Evolutionary conservation across 2,329 filamentous ascomycete species (phyloP).

Genomic region (Sporothrix pallida): DNA sequence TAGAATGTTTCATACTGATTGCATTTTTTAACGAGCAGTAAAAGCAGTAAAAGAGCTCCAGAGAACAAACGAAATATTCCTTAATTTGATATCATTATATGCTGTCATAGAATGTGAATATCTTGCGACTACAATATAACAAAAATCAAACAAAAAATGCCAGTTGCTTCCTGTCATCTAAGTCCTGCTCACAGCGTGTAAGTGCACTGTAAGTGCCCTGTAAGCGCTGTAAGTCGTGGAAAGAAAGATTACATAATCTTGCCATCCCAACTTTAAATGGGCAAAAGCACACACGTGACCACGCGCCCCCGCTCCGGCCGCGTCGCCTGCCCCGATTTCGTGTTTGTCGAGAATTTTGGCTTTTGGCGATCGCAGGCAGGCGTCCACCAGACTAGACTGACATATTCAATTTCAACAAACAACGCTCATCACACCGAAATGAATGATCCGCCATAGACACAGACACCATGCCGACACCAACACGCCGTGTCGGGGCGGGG

Average conservation of each 20-base stretch:
- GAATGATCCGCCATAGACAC: not conserved
- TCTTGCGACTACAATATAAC: too few relatives aligned
- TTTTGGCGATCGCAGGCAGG: slow-evolving; percentile 3
- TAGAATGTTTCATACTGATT: not conserved
- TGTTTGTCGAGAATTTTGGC: not conserved
- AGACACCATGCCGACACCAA: slow-evolving; percentile 30
- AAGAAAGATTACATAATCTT: not conserved
- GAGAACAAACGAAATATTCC: too few relatives aligned
- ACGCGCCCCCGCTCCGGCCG: slow-evolving; percentile 12
- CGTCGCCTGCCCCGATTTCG: slow-evolving; percentile 1
- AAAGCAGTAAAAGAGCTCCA: not conserved
- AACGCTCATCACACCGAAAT: too few relatives aligned
- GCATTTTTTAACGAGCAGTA: not conserved
- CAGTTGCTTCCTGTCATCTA: too few relatives aligned
- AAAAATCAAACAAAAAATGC: too few relatives aligned
- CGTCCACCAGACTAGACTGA: not conserved
- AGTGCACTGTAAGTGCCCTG: too few relatives aligned
- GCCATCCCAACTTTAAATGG: not conserved
- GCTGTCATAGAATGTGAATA: too few relatives aligned
- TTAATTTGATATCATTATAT: too few relatives aligned
- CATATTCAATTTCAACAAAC: too few relatives aligned
- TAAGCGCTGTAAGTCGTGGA: too few relatives aligned
- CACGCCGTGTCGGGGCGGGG: slow-evolving; percentile 23
- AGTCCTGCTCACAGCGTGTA: too few relatives aligned
- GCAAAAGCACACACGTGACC: not conserved